Conservation (phyloP, 106 monocot species). For the Dioscorea zingiberensis region DNA sequence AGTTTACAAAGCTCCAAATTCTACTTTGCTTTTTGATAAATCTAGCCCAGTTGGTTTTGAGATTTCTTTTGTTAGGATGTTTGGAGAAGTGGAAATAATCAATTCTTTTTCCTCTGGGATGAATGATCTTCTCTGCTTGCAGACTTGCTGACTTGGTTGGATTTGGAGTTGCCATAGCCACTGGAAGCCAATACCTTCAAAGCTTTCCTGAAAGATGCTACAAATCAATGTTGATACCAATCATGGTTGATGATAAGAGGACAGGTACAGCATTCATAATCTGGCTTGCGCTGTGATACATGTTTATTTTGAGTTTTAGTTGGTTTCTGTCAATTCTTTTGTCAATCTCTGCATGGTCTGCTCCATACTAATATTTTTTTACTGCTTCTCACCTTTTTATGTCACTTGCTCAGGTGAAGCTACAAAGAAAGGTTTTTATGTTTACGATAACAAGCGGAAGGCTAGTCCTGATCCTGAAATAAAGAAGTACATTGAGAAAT, state of each 20-base stretch:
- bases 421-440: slow-evolving; percentile 73
- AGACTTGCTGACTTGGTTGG: slow-evolving; percentile 91
- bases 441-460: slow-evolving; percentile 75
- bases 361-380: no score
- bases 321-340: no score
- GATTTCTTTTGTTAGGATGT: no score
- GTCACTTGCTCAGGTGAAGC: slow-evolving; percentile 53
- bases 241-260: slow-evolving; percentile 84
- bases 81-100: no score
- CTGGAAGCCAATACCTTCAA: slow-evolving; percentile 67
- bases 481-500: slow-evolving; percentile 68
- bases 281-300: no score
- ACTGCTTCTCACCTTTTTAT: no score
- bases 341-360: no score
- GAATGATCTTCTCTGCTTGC: slow-evolving; percentile 4
- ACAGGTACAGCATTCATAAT: slow-evolving; percentile 32
- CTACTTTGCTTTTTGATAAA: no score
- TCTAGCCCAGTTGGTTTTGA: no score
- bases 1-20: no score
- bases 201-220: slow-evolving; percentile 87
- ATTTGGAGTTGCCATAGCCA: slow-evolving; percentile 80
- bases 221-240: slow-evolving; percentile 60
- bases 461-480: slow-evolving; percentile 84
- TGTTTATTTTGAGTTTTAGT: no score
- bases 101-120: not conserved